These are phyloP conservation scores for Xylariaceae sp. DNA, from an alignment of 2,329 filamentous ascomycete species.

Conservation along the genomic window DNA sequence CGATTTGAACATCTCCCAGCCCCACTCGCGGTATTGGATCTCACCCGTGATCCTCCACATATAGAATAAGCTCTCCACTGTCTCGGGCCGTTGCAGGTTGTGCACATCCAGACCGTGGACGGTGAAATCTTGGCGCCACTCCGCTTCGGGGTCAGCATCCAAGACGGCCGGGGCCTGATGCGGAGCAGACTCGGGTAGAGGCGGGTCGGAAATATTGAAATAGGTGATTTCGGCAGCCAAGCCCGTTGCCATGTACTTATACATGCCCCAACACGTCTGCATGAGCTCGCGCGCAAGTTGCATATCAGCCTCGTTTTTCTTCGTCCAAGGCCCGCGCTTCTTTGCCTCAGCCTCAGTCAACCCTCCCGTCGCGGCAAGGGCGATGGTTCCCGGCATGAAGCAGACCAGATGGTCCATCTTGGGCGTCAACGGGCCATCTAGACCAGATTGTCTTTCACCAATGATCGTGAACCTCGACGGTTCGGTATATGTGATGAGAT, in stretches of 20 bases:
- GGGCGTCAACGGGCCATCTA: conserved; percentile 62
- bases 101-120: conserved; percentile 82
- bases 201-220: conserved; percentile 71
- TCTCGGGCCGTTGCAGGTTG: conserved; percentile 93
- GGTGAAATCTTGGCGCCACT: conserved; percentile 73
- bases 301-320: conserved; percentile 81
- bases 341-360: conserved; percentile 69
- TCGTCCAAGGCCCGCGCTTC: conserved; percentile 67
- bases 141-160: conserved; percentile 49
- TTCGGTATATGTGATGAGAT: conserved; percentile 84
- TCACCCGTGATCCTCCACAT: conserved; percentile 99
- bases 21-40: conserved; percentile 85
- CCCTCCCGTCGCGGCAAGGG: conserved; percentile 79
- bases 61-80: conserved; percentile 93
- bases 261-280: conserved; percentile 98
- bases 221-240: conserved; percentile 94
- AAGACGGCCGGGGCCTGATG: conserved; percentile 50
- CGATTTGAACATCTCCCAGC: conserved; percentile 95
- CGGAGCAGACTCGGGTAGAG: conserved; percentile 55
- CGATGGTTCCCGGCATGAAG: conserved; percentile 95
- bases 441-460: conserved; percentile 74
- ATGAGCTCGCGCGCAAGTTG: conserved; percentile 82
- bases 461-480: conserved; percentile 81
- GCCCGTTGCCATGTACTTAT: conserved; percentile 82
- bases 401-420: conserved; percentile 99